Evolutionary conservation across 148 eudicot genomes (phyloP), one percentile per base, ranked within the genome.

Genomic region (Oxyria digyna): DNA sequence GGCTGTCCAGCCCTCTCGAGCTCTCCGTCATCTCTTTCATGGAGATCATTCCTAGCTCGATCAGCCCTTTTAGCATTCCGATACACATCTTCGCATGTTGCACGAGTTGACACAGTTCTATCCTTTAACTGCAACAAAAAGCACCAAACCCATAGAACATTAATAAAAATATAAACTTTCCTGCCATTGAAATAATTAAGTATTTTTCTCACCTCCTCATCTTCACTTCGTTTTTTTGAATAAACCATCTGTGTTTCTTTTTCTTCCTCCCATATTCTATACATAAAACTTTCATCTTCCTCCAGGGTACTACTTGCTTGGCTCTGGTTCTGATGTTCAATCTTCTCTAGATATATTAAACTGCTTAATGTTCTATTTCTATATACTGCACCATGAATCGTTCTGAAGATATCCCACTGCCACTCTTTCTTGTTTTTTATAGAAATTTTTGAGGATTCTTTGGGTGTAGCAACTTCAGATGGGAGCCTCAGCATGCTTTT

Each of bases 1-100:
- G 97, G 97, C 79, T 94, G 99, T 42, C 93, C 97, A n/a, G 97
- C 91, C 73, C 99, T 91, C 76, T 88, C 97, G 72, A 94, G 92
- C 80, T 94, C 99, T 33, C 97, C 96, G 9, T 94, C 96, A 65
- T 91, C 96, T 79, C 93, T 90, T 80, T 90, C 99, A 74, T 84
- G 96, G 82, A 94, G 80, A 57, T 81, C 84, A 42, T 81, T 85
- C 75, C 75, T 90, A 37, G 75, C 59, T 18, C 92, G 85, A 63
- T 87, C 99, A 35, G 83, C 93, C 79, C 75, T 82, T 75, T 85
- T 86, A 23, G 88, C 88, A 81, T 77, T 88, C 73, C 86, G 75
- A 83, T 94, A 87, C 55, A 88, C 88, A 0, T 88, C 96, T 69
- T 91, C 97, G 96, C 96, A 94, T 67, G 84, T 85, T 72, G 89